These are phyloP conservation scores for Globisporangium nunn DNA, from an alignment of 352 stramenopile species.

Conservation along the genomic window DNA sequence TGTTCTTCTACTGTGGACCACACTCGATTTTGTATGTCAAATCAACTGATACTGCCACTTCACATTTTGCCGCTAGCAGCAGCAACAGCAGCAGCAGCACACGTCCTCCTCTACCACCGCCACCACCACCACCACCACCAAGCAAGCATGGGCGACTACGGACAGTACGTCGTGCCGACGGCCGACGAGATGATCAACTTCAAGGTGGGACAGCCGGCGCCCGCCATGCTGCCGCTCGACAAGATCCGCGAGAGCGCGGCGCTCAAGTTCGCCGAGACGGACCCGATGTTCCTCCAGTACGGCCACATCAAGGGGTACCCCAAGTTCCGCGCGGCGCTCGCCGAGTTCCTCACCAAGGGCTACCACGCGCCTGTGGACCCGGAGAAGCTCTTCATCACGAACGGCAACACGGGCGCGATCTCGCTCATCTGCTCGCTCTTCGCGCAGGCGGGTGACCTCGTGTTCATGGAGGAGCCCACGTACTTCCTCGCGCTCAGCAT, in stretches of 20 bases:
- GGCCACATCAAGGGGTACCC: constrained; percentile 85
- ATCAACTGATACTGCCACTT: not conserved
- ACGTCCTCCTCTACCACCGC: not conserved
- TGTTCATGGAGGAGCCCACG: constrained; percentile 91
- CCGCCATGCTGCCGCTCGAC: constrained; percentile 80
- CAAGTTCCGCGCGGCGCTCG: constrained; percentile 74
- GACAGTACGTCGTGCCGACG: constrained; percentile 76
- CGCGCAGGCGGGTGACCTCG: constrained; percentile 82
- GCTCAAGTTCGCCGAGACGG: constrained; percentile 79
- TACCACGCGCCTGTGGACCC: constrained; percentile 72
- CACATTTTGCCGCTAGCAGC: not conserved
- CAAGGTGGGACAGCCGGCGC: constrained; percentile 80
- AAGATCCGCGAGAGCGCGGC: constrained; percentile 74
- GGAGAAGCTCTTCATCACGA: constrained; percentile 90
- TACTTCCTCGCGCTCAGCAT: constrained; percentile 93
- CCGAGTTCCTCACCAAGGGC: constrained; percentile 72
- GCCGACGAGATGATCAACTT: constrained; percentile 87
- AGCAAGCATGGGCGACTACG: constrained; percentile 74
- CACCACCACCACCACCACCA: not conserved
- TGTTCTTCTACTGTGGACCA: constrained; percentile 2
- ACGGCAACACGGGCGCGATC: constrained; percentile 90
- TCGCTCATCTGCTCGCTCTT: constrained; percentile 87
- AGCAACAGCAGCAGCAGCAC: not conserved
- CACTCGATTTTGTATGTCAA: not conserved
- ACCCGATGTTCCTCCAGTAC: constrained; percentile 88